Evolutionary conservation across 2,329 filamentous ascomycete genomes (phyloP).

Genomic region (Ophiostoma populinum): DNA sequence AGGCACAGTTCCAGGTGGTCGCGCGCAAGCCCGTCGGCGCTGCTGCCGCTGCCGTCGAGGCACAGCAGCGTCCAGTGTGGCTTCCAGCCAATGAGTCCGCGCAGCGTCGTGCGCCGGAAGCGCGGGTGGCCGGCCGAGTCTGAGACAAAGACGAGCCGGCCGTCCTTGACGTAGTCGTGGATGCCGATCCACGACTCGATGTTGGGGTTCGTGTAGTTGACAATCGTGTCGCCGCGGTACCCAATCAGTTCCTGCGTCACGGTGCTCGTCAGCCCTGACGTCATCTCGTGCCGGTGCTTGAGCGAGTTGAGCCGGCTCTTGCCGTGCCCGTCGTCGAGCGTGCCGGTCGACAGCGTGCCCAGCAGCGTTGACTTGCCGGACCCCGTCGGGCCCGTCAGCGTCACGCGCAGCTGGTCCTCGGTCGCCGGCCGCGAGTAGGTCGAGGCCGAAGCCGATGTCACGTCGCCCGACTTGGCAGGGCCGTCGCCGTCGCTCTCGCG

Average conservation of each 20-base stretch:
- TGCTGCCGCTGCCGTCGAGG: slow-evolving; percentile 26
- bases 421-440: too few relatives aligned
- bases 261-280: slow-evolving; percentile 81
- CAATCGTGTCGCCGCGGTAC: slow-evolving; percentile 44
- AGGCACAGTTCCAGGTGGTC: slow-evolving; percentile 76
- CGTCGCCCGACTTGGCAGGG: too few relatives aligned
- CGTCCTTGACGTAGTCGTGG: slow-evolving; percentile 57
- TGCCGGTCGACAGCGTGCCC: slow-evolving; percentile 74
- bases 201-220: slow-evolving; percentile 77
- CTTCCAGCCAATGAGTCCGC: slow-evolving; percentile 86
- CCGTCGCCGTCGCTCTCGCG: too few relatives aligned
- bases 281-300: slow-evolving; percentile 86
- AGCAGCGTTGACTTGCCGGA: slow-evolving; percentile 86
- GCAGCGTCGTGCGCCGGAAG: slow-evolving; percentile 74
- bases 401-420: slow-evolving; percentile 61
- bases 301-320: slow-evolving; percentile 77
- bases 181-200: slow-evolving; percentile 91
- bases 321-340: slow-evolving; percentile 78
- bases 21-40: slow-evolving; percentile 42
- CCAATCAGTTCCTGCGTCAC: slow-evolving; percentile 88
- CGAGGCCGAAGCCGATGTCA: too few relatives aligned
- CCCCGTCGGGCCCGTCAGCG: slow-evolving; percentile 73
- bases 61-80: slow-evolving; percentile 89
- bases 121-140: slow-evolving; percentile 85
- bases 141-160: slow-evolving; percentile 70